Evolutionary conservation across 768 basidiomycete species (phyloP), one percentile per base, ranked within the genome.

Genomic region (Flagelloscypha sp.): DNA sequence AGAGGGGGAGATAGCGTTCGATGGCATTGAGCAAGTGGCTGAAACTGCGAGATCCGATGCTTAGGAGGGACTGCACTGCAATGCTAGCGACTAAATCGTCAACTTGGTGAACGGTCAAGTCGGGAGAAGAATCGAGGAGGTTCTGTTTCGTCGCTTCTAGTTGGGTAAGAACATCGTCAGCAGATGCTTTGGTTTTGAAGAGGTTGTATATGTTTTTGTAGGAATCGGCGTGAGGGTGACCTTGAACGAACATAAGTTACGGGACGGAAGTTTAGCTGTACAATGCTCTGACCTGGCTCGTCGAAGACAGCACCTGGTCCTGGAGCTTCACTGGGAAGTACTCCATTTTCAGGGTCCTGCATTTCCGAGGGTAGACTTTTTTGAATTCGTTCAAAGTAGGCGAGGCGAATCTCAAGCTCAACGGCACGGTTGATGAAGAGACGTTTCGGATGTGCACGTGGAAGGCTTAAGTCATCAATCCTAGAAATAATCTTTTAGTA

Each of bases 21-120:
- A 97, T 89, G 3, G 92, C 93, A 51, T 98, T 98, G 46, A 98
- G 76, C 48, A 97, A 81, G 58, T 99, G 95, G 0, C 93, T 97
- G 67, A 99, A 97, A 3, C 93, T 95, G 11, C 95, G 80, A 2
- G 86, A 79, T 34, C 95, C 95, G 41, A 97, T 84, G 53, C 86
- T 79, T 5, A 98, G 71, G 4, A 98, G 71, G 9, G 86, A 88
- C 48, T 97, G 90, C 30, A 88, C 68, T 12, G 85, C 70, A 46
- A 98, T 83, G 19, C 84, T 79, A 16, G 87, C 79, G 25, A 82
- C 64, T 34, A 79, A 57, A 12, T 65, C 50, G 47, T 86, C 80
- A 10, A 88, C 69, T 38, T 82, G 79, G 42, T 62, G 48, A 6
- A 57, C 62, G 22, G 66, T 69, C 18, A 68, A 65, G 17, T 79